Conservation (phyloP, 768 basidiomycete species). For the Phaeotremella skinneri region DNA sequence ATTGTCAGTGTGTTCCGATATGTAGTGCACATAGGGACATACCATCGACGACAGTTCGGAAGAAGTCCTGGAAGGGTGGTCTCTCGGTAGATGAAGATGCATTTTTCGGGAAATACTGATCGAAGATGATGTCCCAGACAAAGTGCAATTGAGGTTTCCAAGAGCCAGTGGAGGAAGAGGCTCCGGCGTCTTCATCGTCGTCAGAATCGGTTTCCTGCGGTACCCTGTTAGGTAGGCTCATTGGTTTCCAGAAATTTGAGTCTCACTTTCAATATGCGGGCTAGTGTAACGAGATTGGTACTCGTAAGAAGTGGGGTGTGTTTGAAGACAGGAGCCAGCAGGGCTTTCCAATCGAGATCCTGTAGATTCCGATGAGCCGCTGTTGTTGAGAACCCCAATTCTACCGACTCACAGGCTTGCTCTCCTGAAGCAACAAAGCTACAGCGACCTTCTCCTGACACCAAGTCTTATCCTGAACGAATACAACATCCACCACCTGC, state of each 20-base stretch:
- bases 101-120: conserved; percentile 62
- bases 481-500: conserved; percentile 58
- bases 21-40: conserved; percentile 33
- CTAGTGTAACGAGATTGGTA: conserved; percentile 70
- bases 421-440: conserved; percentile 65
- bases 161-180: conserved; percentile 57
- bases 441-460: conserved; percentile 85
- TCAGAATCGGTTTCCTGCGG: conserved; percentile 54
- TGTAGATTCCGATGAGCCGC: conserved; percentile 8
- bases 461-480: conserved; percentile 62
- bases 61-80: conserved; percentile 85
- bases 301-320: conserved; percentile 65
- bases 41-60: conserved; percentile 88
- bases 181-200: conserved; percentile 59
- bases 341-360: conserved; percentile 64
- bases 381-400: background rate
- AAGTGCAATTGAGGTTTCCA: conserved; percentile 93
- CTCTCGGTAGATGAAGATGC: conserved; percentile 54
- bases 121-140: conserved; percentile 81
- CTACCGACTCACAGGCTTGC: conserved; percentile 55
- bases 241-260: conserved; percentile 5
- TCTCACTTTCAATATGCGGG: conserved; percentile 73
- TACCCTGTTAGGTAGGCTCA: conserved; percentile 19
- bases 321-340: conserved; percentile 74
- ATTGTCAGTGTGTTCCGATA: background rate